Percentiles rank a stretch among this genome's conserved stretches.
phyloP scores from a whole-genome alignment of 495 filamentous ascomycete species.

The Penicillium pulvis region DNA sequence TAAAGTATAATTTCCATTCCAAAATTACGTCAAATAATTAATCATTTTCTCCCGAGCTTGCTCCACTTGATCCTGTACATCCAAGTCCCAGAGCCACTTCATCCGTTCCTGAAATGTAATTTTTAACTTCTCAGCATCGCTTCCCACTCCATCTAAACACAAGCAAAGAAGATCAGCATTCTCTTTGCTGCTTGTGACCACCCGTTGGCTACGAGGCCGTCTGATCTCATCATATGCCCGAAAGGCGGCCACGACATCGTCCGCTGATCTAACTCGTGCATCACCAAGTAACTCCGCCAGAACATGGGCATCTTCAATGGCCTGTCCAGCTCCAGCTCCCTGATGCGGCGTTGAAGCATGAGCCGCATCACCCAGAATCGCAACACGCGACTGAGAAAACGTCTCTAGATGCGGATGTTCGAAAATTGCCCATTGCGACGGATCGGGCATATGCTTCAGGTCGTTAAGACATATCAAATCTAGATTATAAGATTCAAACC shows the following conservation, averaged over 20 bases:
- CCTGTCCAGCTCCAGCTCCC: constrained; percentile 67
- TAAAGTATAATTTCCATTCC: not conserved
- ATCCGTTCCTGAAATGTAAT: constrained; percentile 43
- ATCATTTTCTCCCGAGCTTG: constrained; percentile 25
- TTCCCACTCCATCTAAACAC: constrained; percentile 41
- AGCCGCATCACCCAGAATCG: constrained; percentile 68
- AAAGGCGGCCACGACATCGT: constrained; percentile 51
- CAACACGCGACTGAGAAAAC: constrained; percentile 56
- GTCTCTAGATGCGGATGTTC: constrained; percentile 57
- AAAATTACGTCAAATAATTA: constrained; percentile 5
- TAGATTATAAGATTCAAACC: not conserved
- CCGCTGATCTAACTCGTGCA: constrained; percentile 14
- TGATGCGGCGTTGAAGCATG: constrained; percentile 72
- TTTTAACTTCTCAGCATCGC: constrained; percentile 47
- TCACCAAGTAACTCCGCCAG: constrained; percentile 58
- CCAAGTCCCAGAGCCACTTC: constrained; percentile 54
- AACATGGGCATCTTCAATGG: constrained; percentile 67
- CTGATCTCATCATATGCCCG: constrained; percentile 62
- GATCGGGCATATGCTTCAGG: constrained; percentile 37
- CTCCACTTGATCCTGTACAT: constrained; percentile 35
- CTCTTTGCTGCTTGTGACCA: constrained; percentile 52
- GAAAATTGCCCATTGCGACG: constrained; percentile 65
- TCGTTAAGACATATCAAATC: not conserved
- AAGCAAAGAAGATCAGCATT: constrained; percentile 45
- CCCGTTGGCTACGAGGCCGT: constrained; percentile 51